Evolutionary conservation across 208 protist genomes (phyloP).

Genomic region (Trypanosoma theileri): DNA sequence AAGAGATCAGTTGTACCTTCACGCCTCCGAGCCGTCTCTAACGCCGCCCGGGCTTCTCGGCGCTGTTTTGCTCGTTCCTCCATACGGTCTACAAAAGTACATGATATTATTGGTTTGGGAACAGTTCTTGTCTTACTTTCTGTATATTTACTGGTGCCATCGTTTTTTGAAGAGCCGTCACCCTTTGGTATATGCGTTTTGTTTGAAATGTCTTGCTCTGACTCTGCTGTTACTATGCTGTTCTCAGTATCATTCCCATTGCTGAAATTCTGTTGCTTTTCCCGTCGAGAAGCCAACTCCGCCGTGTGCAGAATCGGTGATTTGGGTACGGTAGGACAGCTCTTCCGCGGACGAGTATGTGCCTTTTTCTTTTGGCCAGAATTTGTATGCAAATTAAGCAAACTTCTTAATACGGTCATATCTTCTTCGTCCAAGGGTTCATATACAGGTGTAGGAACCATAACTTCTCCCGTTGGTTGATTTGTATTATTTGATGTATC

Average conservation of each 20-base stretch:
- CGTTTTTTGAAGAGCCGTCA: neutral
- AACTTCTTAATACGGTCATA: conserved; percentile 6
- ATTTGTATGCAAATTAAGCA: neutral
- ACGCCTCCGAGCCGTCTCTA: neutral
- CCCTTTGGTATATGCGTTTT: neutral
- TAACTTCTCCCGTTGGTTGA: neutral
- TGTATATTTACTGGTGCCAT: neutral
- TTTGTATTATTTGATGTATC: neutral
- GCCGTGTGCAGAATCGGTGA: conserved; percentile 2
- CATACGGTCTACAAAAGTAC: conserved; percentile 32
- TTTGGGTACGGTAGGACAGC: neutral
- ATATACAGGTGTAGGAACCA: neutral
- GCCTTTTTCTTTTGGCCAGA: conserved; percentile 2
- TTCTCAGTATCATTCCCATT: neutral
- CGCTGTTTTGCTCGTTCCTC: conserved; percentile 30
- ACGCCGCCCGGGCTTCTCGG: conserved; percentile 9
- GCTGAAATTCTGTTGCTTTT: neutral
- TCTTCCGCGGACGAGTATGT: neutral
- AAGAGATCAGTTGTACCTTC: neutral
- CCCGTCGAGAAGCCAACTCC: neutral
- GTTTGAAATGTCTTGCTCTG: neutral
- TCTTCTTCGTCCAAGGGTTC: conserved; percentile 11
- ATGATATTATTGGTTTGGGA: neutral
- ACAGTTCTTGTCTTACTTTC: neutral
- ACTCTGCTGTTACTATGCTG: neutral